phyloP scores from a whole-genome alignment of 768 basidiomycete genomes.

The Mycena metata region DNA sequence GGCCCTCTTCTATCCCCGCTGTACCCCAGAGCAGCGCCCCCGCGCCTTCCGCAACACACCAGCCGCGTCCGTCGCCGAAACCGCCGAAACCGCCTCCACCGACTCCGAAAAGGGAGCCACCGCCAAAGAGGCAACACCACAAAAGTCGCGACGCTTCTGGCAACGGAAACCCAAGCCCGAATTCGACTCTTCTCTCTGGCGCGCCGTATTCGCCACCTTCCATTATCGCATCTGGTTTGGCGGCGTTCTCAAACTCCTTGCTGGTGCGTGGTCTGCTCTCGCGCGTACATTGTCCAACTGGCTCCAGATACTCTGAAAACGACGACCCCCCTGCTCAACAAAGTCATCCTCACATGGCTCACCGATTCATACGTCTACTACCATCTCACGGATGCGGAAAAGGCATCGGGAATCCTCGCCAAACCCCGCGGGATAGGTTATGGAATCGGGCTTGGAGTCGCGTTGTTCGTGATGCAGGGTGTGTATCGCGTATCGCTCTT shows the following conservation, averaged over 20 bases:
- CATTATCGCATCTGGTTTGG: conserved; percentile 60
- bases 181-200: conserved; percentile 65
- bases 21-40: conserved; percentile 63
- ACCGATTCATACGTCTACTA: conserved; percentile 60
- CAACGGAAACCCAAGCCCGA: conserved; percentile 33
- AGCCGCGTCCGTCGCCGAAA: not conserved
- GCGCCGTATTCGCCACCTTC: conserved; percentile 63
- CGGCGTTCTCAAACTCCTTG: conserved; percentile 62
- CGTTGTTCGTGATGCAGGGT: conserved; percentile 69
- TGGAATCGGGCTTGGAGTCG: conserved; percentile 72
- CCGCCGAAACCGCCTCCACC: conserved; percentile 25
- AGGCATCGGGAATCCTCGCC: conserved; percentile 48
- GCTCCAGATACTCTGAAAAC: conserved; percentile 9
- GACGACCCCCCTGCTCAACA: conserved; percentile 66
- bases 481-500: not conserved
- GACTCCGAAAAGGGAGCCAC: conserved; percentile 28
- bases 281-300: not conserved
- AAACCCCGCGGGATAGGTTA: conserved; percentile 67
- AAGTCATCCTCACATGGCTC: conserved; percentile 72
- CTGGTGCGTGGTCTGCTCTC: conserved; percentile 45
- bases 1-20: conserved; percentile 62
- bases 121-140: not conserved
- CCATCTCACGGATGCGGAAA: conserved; percentile 53
- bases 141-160: conserved; percentile 35
- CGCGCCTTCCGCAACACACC: conserved; percentile 44